Conservation (phyloP, 352 stramenopile species). For the Globisporangium spiculum region DNA sequence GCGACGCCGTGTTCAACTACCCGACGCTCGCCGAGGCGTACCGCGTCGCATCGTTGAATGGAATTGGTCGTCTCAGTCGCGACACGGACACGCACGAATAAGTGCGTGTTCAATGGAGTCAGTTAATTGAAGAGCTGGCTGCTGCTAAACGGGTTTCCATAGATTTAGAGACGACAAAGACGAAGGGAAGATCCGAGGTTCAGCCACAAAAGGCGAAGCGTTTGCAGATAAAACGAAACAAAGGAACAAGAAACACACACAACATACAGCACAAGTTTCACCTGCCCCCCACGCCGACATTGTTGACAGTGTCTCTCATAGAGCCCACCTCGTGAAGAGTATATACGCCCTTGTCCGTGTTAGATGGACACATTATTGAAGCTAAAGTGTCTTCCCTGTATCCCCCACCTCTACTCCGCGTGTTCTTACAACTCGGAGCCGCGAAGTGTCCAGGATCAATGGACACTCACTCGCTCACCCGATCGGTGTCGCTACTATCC, state of each 20-base stretch:
- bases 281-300: no score
- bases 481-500: not conserved
- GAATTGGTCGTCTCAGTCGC: conserved; percentile 80
- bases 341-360: not conserved
- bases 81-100: conserved; percentile 67
- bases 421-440: not conserved
- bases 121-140: not conserved
- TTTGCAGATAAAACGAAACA: not conserved
- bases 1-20: conserved; percentile 91
- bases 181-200: not conserved
- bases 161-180: conserved; percentile 16
- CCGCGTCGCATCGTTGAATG: conserved; percentile 84
- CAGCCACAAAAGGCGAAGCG: not conserved
- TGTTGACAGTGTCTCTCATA: no score
- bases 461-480: not conserved
- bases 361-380: not conserved
- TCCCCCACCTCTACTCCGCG: not conserved
- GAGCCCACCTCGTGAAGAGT: no score
- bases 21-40: conserved; percentile 90
- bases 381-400: not conserved
- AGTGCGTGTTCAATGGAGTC: not conserved
- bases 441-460: not conserved
- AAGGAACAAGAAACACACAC: not conserved
- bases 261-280: not conserved
- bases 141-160: conserved; percentile 9